These are phyloP conservation scores for Suillus cothurnatus DNA, from an alignment of 768 basidiomycete species.

Conservation along the genomic window DNA sequence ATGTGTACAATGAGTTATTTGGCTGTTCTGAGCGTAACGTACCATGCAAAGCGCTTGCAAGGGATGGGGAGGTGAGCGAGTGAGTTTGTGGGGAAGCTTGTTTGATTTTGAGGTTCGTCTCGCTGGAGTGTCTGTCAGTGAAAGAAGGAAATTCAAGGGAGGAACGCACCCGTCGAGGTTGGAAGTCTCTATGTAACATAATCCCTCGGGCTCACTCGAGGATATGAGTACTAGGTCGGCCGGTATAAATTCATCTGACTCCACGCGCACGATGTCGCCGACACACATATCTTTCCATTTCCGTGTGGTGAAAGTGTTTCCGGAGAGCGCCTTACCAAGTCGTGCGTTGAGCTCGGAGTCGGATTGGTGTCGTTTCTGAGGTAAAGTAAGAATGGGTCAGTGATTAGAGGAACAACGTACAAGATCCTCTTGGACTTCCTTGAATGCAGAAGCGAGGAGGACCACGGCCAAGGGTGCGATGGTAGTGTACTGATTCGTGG, in stretches of 20 bases:
- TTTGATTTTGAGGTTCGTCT: constrained; percentile 99
- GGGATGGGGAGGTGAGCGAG: constrained; percentile 72
- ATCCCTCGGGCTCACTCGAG: constrained; percentile 93
- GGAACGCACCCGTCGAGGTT: constrained; percentile 88
- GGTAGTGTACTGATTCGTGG: constrained; percentile 93
- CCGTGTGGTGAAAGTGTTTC: constrained; percentile 66
- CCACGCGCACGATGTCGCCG: constrained; percentile 90
- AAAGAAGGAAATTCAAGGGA: not conserved
- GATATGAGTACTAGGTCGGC: constrained; percentile 89
- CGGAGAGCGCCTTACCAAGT: constrained; percentile 70
- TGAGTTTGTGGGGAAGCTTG: constrained; percentile 87
- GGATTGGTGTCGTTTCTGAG: constrained; percentile 93
- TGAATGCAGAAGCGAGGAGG: constrained; percentile 90
- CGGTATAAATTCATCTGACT: constrained; percentile 93
- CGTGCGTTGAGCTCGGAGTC: constrained; percentile 91
- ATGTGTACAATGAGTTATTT: constrained; percentile 97
- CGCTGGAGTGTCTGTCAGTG: constrained; percentile 46
- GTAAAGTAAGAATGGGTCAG: constrained; percentile 17
- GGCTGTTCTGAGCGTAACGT: constrained; percentile 94
- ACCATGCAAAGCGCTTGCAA: constrained; percentile 74
- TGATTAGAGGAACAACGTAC: constrained; percentile 44
- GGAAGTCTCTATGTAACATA: constrained; percentile 97
- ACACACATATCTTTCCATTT: constrained; percentile 91
- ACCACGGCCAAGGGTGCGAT: constrained; percentile 89
- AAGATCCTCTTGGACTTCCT: constrained; percentile 93